Base-by-base conservation (phyloP, 192 early-diverging fungal genomes). In the Coemansia sp. region DNA sequence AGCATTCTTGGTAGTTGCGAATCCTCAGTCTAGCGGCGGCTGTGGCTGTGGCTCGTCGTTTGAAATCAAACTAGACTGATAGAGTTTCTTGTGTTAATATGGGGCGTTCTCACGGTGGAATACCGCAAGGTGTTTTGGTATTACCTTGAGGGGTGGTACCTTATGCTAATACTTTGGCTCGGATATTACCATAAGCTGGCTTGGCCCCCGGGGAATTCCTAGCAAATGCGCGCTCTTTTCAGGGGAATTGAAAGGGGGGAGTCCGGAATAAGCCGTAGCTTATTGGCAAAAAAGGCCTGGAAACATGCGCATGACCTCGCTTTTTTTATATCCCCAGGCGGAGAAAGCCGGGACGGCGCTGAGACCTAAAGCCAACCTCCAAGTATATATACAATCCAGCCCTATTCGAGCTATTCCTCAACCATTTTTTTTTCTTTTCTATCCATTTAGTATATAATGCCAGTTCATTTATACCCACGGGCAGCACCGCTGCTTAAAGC, bases 41-140 rank as follows among this genome's bases (percentile, higher is more conserved):
- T 89, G 87, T 48, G 87, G 87, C 20, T 89, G 86, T 51, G 87
- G 84, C 45, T 69, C 81, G 18, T 85, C 84, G 17, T 87, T 87
- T 75, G 83, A 84, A 53, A 80, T 87, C 40, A 82, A 87, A 55
- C 66, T 83, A 26, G 80, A 83, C 42, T 76, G 46, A 41, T 11
- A 17, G 11, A 14, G 6, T 4, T 34, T 26, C 23, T 26, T 26
- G 4, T 26, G 20, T 46, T 11, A 6, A 47, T 26, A 26, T 26
- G 23, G 23, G 3, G 39, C 11, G 15, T 40, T n/a, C n/a, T 26
- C 23, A 26, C 23, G 4, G 23, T 26, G 23, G 23, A 26, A 26
- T 26, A 26, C 23, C 23, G 23, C 1, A 4, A 26, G 23, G 23
- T 26, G 23, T 4, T 26, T 26, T 26, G 23, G 23, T 26, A 4